Conservation (phyloP, 2,329 filamentous ascomycete genomes). For the Myriangium duriaei region DNA sequence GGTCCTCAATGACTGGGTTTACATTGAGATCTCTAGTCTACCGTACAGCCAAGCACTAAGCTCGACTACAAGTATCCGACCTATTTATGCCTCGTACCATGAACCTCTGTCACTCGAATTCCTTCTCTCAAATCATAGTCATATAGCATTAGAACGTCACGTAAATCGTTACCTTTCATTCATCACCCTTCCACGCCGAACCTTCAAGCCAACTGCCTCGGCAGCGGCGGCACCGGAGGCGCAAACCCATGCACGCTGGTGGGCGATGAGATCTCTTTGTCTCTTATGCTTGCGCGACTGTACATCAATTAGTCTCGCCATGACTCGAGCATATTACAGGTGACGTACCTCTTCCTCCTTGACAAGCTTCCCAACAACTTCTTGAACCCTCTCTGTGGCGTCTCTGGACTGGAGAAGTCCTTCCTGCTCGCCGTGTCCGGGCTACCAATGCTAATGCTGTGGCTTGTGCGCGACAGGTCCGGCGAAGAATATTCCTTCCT, state of each 20-base stretch:
- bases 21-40: too few species aligned
- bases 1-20: too few species aligned
- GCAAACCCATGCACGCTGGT: slow-evolving; percentile 2
- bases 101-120: too few species aligned
- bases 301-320: neutral
- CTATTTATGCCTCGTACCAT: too few species aligned
- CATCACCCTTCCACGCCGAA: too few species aligned
- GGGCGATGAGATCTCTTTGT: slow-evolving; percentile 1
- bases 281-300: slow-evolving; percentile 7
- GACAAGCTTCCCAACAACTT: slow-evolving; percentile 7
- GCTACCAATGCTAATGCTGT: too few species aligned
- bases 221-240: slow-evolving; percentile 5
- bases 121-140: too few species aligned
- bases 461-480: slow-evolving; percentile 7
- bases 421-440: slow-evolving; percentile 1
- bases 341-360: slow-evolving; percentile 7
- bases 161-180: too few species aligned
- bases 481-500: slow-evolving; percentile 6
- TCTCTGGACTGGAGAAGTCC: slow-evolving; percentile 2
- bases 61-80: too few species aligned
- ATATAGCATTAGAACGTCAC: too few species aligned
- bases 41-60: too few species aligned
- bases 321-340: neutral
- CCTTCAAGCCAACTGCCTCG: slow-evolving; percentile 1
- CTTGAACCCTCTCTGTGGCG: slow-evolving; percentile 5